Percentiles rank a stretch among this genome's conserved stretches.
Conservation (phyloP, 257 asterid species). For the Solanum pinnatisectum region DNA sequence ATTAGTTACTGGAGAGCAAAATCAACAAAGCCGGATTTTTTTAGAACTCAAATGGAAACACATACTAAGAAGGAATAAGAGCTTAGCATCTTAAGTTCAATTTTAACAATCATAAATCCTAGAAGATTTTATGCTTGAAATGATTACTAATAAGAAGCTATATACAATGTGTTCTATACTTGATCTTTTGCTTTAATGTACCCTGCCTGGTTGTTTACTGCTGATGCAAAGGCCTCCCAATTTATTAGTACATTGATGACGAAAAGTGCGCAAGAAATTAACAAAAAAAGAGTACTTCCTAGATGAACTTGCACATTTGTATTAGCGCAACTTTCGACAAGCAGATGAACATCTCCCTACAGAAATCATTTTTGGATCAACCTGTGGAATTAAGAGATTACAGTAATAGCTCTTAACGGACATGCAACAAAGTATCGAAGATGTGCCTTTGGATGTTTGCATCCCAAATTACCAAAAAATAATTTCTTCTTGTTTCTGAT, state of each 20-base stretch:
- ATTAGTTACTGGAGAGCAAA: conserved; percentile 2
- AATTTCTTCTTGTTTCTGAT: not conserved
- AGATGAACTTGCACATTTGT: not conserved
- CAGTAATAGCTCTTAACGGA: not conserved
- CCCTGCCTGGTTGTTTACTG: not conserved
- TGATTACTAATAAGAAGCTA: not conserved
- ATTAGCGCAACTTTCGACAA: not conserved
- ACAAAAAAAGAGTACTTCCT: not conserved
- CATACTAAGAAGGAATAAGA: not conserved
- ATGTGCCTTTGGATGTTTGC: not conserved
- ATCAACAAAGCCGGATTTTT: not conserved
- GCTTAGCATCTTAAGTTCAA: not conserved
- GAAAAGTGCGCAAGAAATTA: not conserved
- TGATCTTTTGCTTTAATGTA: not conserved
- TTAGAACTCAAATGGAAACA: not conserved
- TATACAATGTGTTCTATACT: not conserved
- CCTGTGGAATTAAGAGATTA: not conserved
- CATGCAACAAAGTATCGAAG: not conserved
- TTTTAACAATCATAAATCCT: not conserved
- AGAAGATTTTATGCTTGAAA: not conserved
- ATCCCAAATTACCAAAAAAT: not conserved
- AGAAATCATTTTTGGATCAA: not conserved
- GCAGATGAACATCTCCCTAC: not conserved
- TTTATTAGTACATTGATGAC: not conserved
- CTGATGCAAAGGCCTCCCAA: not conserved